These are phyloP conservation scores for Zygosaccharomyces lentus DNA, from an alignment of 805 yeast genomes.

Conservation along the genomic window DNA sequence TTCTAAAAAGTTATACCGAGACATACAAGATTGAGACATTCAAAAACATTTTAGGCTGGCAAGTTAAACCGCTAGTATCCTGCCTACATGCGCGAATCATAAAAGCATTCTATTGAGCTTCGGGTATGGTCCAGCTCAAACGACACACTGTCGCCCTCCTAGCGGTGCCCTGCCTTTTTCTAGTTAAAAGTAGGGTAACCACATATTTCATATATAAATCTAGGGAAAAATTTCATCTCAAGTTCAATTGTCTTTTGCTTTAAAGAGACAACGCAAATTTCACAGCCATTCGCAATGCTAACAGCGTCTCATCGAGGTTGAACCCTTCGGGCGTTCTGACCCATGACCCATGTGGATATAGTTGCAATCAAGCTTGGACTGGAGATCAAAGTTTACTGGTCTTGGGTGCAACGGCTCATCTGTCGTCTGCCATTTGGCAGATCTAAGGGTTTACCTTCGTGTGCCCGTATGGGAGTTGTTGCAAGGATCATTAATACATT, in stretches of 20 bases:
- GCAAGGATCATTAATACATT: constrained; percentile 45
- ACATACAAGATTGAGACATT: too few species aligned
- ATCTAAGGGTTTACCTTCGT: constrained; percentile 70
- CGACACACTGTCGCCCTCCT: neutral
- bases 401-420: constrained; percentile 75
- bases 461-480: constrained; percentile 68
- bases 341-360: constrained; percentile 64
- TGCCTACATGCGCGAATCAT: too few species aligned
- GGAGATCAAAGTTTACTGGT: constrained; percentile 55
- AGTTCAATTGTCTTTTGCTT: constrained; percentile 5
- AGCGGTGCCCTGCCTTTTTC: neutral
- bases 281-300: constrained; percentile 59
- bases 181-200: constrained; percentile 9
- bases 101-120: too few species aligned
- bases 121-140: too few species aligned
- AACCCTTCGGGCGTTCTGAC: constrained; percentile 62
- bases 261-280: constrained; percentile 50
- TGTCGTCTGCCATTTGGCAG: constrained; percentile 42
- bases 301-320: constrained; percentile 69
- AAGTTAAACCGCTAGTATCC: too few species aligned
- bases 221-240: constrained; percentile 3
- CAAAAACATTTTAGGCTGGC: too few species aligned
- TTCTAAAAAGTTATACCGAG: too few species aligned
- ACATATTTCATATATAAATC: constrained; percentile 7
- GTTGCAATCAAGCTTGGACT: constrained; percentile 45